Percentiles rank a stretch among this genome's conserved stretches.
Conservation (phyloP, 345 rosid species). For the Moringa oleifera region DNA sequence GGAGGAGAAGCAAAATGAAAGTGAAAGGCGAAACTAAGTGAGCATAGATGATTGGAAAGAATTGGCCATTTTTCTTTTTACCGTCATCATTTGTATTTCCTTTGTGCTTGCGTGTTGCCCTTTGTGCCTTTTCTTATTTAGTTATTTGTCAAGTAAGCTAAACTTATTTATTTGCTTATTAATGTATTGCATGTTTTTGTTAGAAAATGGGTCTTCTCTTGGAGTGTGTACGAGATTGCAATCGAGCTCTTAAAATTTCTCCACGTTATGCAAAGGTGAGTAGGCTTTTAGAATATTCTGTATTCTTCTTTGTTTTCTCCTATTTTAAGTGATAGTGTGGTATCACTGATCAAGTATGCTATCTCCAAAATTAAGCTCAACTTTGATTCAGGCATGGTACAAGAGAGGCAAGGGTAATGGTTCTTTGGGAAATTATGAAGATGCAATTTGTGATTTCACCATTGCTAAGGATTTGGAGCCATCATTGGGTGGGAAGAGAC, state of each 20-base stretch:
- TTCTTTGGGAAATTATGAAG: conserved; percentile 43
- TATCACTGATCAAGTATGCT: not conserved
- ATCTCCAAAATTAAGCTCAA: not conserved
- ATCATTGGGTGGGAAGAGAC: conserved; percentile 62
- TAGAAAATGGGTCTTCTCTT: conserved; percentile 45
- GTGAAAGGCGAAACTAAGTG: too few species aligned
- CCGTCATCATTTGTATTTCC: too few species aligned
- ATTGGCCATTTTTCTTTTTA: too few species aligned
- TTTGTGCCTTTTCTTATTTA: not conserved
- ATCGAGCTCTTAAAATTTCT: conserved; percentile 64
- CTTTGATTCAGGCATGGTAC: conserved; percentile 59
- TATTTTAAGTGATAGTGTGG: not conserved
- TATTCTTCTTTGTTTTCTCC: not conserved
- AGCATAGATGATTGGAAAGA: too few species aligned
- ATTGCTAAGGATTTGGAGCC: conserved; percentile 48
- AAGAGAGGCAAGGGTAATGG: conserved; percentile 80
- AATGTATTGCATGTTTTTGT: not conserved
- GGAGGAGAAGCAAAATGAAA: too few species aligned
- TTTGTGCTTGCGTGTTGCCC: not conserved
- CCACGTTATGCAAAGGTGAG: conserved; percentile 68
- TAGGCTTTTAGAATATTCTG: not conserved
- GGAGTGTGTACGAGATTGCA: conserved; percentile 71
- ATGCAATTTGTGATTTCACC: conserved; percentile 51
- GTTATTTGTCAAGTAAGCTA: not conserved
- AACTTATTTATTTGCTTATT: too few species aligned